These are phyloP conservation scores for Ploettnerulaceae sp. DNA, from an alignment of 2,329 filamentous ascomycete species.

Conservation along the genomic window DNA sequence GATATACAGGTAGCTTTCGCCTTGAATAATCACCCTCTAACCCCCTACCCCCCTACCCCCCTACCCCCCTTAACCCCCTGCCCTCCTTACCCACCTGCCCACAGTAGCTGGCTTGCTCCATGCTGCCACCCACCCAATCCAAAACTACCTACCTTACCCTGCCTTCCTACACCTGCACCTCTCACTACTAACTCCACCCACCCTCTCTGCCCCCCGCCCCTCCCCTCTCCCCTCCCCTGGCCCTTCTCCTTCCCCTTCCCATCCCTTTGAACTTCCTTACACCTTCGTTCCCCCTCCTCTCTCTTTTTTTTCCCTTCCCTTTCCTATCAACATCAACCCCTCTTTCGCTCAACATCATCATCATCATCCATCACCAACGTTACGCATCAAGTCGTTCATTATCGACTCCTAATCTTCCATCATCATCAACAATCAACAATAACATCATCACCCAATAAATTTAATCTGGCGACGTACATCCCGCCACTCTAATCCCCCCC, in stretches of 20 bases:
- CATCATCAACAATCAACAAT: slow-evolving; percentile 12
- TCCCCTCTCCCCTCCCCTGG: too few relatives aligned
- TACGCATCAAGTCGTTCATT: slow-evolving; percentile 1
- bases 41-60: background rate
- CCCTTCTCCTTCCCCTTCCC: slow-evolving; percentile 18
- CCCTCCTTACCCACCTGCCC: background rate
- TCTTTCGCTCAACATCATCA: slow-evolving; percentile 28
- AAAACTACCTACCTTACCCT: background rate
- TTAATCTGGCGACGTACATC: slow-evolving; percentile 28
- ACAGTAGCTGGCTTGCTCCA: background rate
- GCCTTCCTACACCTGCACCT: background rate
- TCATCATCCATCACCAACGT: slow-evolving; percentile 23
- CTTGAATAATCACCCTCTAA: too few relatives aligned
- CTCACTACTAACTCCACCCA: slow-evolving; percentile 5
- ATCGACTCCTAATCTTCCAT: slow-evolving; percentile 5
- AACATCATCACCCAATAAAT: slow-evolving; percentile 26
- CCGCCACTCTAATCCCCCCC: slow-evolving; percentile 20
- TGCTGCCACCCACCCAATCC: background rate
- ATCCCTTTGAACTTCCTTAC: slow-evolving; percentile 19
- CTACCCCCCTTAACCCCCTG: background rate
- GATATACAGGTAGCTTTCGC: too few relatives aligned
- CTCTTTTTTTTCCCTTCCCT: slow-evolving; percentile 18
- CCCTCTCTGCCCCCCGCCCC: slow-evolving; percentile 30
- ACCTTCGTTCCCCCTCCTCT: slow-evolving; percentile 24
- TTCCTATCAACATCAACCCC: slow-evolving; percentile 30